phyloP scores from a whole-genome alignment of 257 asterid species.

The Penstemon barbatus region DNA sequence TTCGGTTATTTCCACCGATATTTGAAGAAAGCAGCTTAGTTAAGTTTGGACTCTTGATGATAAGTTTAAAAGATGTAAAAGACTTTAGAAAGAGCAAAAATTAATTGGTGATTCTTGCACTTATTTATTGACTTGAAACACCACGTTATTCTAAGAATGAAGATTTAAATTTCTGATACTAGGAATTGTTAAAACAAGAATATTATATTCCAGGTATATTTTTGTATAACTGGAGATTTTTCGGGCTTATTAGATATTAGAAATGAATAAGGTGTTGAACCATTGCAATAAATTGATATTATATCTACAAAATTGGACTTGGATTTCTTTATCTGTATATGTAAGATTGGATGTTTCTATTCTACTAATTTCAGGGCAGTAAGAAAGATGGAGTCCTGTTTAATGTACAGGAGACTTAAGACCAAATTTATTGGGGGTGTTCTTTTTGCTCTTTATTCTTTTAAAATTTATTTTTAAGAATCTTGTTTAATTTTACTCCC shows the following conservation, averaged over 20 bases:
- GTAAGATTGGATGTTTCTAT: too few relatives aligned
- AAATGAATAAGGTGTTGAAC: too few relatives aligned
- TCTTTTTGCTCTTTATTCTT: conserved; percentile 7
- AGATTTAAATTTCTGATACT: background rate
- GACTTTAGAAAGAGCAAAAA: background rate
- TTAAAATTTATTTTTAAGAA: conserved; percentile 14
- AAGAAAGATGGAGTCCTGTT: too few relatives aligned
- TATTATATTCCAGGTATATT: background rate
- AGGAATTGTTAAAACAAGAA: background rate
- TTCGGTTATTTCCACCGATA: too few relatives aligned
- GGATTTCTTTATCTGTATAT: too few relatives aligned
- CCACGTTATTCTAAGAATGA: conserved; percentile 2
- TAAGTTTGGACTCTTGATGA: conserved; percentile 1
- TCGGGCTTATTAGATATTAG: too few relatives aligned
- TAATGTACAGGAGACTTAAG: too few relatives aligned
- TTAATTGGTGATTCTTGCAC: conserved; percentile 13
- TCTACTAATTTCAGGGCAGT: too few relatives aligned
- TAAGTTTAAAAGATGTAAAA: conserved; percentile 11
- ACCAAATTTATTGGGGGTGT: background rate
- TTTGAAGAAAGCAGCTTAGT: background rate
- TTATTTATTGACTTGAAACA: conserved; percentile 13
- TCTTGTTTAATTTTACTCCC: conserved; percentile 38
- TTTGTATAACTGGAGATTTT: too few relatives aligned
- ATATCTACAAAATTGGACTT: too few relatives aligned
- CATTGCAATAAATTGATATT: too few relatives aligned